Evolutionary conservation across 306 rosid genomes (phyloP), one percentile per base, ranked within the genome.

Genomic region (Cicer chorassanicum): DNA sequence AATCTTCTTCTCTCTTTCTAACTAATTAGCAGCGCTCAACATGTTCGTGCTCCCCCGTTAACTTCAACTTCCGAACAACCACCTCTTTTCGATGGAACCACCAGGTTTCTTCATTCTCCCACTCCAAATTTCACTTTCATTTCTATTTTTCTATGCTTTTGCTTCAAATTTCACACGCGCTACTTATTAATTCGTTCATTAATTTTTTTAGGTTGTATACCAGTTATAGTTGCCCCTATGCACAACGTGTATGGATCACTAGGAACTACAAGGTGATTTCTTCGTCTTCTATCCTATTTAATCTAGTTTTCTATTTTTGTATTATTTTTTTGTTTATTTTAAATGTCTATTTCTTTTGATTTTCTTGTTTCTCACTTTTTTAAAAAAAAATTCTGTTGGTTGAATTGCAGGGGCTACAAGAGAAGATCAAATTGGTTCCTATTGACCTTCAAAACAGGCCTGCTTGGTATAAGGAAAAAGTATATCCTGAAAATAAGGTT

Each of bases 401-500:
- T 65, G 29, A 42, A 78, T 12, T 62, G 73, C 75, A 93, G 97
- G 97, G 93, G 6, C 80, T 91, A 56, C 82, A 89, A 78, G 88
- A 91, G 46, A 73, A 91, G 84, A 91, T 91, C 62, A 74, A 91
- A 59, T 68, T 91, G 82, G 93, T 91, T 53, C 86, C 96, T 19
- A 61, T 91, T 1, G 46, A 87, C 72, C 97, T 93, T 51, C 68
- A 14, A 36, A 43, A 85, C 72, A 91, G 96, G 86, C 98, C 97
- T 62, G 83, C 86, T 69, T 93, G 97, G 98, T 93, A 91, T 71
- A 91, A 89, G 86, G 98, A 93, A 78, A 93, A 91, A 62, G 87
- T 93, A 21, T 87, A 93, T 78, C 86, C 93, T 57, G 81, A 55
- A 74, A 93, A 91, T 63, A 90, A 93, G 87, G 95, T 89, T 43